phyloP scores from a whole-genome alignment of 495 filamentous ascomycete species.

The Annulohypoxylon stygium region DNA sequence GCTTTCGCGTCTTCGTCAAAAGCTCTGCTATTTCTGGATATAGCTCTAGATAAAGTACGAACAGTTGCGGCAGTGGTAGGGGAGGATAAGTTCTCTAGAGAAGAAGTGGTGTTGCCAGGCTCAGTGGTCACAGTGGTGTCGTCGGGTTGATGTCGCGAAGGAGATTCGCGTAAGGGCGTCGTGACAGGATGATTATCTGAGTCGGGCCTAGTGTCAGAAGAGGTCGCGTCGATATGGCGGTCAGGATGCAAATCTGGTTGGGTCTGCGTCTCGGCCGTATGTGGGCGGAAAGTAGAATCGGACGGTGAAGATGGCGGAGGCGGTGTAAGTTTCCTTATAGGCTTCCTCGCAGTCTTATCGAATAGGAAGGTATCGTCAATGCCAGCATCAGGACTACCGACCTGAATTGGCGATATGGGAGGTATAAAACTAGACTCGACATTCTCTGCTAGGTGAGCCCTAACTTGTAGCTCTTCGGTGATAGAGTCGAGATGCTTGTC shows the following conservation, averaged over 20 bases:
- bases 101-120: conserved; percentile 65
- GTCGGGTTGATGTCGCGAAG: conserved; percentile 41
- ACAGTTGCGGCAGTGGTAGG: conserved; percentile 74
- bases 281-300: background rate
- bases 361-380: conserved; percentile 76
- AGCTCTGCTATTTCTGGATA: conserved; percentile 60
- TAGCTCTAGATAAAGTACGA: conserved; percentile 66
- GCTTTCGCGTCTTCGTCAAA: conserved; percentile 54
- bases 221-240: conserved; percentile 18
- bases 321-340: conserved; percentile 25
- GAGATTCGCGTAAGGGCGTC: conserved; percentile 38
- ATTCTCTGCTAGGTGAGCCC: conserved; percentile 75
- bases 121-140: conserved; percentile 46
- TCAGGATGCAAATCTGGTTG: conserved; percentile 15
- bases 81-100: conserved; percentile 74
- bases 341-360: conserved; percentile 58
- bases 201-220: conserved; percentile 28
- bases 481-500: conserved; percentile 57
- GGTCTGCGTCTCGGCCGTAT: conserved; percentile 1
- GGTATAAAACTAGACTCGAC: conserved; percentile 88
- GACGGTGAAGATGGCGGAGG: conserved; percentile 22
- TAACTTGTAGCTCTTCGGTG: conserved; percentile 59
- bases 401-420: conserved; percentile 63
- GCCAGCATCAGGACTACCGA: conserved; percentile 55
- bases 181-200: conserved; percentile 33